These are phyloP conservation scores for Umbelopsis sp. DNA, from an alignment of 192 early-diverging fungal species.

Conservation along the genomic window DNA sequence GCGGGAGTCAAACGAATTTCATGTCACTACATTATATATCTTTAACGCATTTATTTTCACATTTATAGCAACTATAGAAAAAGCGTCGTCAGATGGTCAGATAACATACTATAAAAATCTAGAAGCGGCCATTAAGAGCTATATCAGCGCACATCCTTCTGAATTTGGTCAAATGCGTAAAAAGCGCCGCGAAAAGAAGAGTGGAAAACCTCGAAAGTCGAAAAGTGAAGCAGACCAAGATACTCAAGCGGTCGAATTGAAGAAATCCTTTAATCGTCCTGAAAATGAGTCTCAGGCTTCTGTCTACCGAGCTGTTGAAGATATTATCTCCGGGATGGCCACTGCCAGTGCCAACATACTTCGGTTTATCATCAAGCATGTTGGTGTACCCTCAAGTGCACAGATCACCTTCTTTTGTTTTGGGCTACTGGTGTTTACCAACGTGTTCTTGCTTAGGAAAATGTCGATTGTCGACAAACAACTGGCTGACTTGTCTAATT, in stretches of 20 bases:
- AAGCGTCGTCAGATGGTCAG: conserved; percentile 43
- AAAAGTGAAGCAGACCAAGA: not conserved
- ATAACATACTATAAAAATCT: conserved; percentile 46
- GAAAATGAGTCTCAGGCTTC: not conserved
- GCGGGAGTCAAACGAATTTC: conserved; percentile 16
- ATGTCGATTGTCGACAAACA: conserved; percentile 14
- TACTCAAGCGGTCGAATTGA: not conserved
- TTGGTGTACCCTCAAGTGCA: not conserved
- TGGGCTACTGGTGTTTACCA: not conserved
- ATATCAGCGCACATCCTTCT: conserved; percentile 45
- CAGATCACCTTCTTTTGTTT: conserved; percentile 7
- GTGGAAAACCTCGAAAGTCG: not conserved
- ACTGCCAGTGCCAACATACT: not conserved
- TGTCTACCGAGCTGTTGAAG: conserved; percentile 2
- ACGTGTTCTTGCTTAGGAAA: conserved; percentile 2
- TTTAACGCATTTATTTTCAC: not conserved
- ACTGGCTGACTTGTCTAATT: not conserved
- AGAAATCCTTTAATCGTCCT: not conserved
- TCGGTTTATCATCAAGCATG: not conserved
- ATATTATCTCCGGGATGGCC: not conserved
- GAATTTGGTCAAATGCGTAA: conserved; percentile 31
- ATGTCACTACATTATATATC: not conserved
- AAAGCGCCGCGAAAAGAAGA: conserved; percentile 17
- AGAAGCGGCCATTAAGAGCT: conserved; percentile 43
- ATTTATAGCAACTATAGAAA: conserved; percentile 41